phyloP scores from a whole-genome alignment of 371 early-diverging fungal species.

The Apophysomyces trapeziformis region DNA sequence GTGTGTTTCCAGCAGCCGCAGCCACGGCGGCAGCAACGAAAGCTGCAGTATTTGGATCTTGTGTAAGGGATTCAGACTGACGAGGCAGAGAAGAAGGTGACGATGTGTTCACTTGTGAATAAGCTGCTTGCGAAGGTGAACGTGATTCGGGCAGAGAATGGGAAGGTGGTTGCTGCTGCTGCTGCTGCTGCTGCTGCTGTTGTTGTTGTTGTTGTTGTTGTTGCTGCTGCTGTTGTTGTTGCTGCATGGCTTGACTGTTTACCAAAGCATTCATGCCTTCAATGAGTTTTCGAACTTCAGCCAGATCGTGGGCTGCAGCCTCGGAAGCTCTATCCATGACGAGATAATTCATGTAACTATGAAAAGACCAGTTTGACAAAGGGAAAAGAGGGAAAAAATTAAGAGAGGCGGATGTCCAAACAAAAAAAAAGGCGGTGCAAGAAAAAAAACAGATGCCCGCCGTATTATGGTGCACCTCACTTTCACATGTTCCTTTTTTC shows the following conservation, averaged over 20 bases:
- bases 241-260: conserved; percentile 39
- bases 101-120: not conserved
- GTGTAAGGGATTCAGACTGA: not conserved
- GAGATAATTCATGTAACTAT: conserved; percentile 18
- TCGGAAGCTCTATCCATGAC: conserved; percentile 52
- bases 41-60: conserved; percentile 23
- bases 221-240: conserved; percentile 37
- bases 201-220: conserved; percentile 35
- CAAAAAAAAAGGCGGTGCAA: not conserved
- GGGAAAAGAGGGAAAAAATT: not conserved
- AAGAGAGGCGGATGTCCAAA: not conserved
- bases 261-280: conserved; percentile 57
- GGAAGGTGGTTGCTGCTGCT: conserved; percentile 13
- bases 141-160: conserved; percentile 7
- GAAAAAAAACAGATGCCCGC: not conserved
- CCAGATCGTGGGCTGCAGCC: conserved; percentile 55
- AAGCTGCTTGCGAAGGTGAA: conserved; percentile 2
- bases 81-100: not conserved
- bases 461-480: not conserved
- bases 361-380: not conserved
- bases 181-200: conserved; percentile 19
- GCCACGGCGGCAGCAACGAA: conserved; percentile 28
- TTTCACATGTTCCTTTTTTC: too few relatives aligned
- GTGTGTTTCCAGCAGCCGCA: conserved; percentile 21
- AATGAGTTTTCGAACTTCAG: conserved; percentile 55